Evolutionary conservation across 2,329 filamentous ascomycete species (phyloP).

Genomic region (Coniochaeta sp.): DNA sequence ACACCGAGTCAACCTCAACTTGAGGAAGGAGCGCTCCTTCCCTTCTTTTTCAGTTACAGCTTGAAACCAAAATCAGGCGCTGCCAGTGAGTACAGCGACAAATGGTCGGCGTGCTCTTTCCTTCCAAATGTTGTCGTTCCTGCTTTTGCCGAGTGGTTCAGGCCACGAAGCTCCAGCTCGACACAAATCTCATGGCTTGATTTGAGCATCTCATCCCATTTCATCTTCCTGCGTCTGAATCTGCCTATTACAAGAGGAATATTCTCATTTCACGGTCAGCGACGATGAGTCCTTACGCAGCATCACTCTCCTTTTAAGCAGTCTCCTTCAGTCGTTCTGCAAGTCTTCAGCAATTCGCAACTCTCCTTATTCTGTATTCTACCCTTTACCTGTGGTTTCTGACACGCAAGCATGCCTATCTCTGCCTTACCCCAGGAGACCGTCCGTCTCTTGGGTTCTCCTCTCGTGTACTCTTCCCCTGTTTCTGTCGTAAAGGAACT

Average conservation of each 20-base stretch:
- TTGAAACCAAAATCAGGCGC: no score
- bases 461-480: constrained; percentile 53
- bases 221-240: not conserved
- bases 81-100: not conserved
- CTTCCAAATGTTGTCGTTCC: not conserved
- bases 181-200: not conserved
- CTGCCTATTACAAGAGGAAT: not conserved
- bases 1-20: no score
- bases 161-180: not conserved
- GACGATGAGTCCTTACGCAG: not conserved
- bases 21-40: not conserved
- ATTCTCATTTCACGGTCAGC: not conserved
- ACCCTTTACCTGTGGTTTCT: not conserved
- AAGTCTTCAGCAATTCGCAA: no score
- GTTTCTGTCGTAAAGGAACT: constrained; percentile 66
- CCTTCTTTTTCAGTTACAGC: no score
- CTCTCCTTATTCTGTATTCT: not conserved
- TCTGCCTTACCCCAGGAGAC: constrained; percentile 38
- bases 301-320: no score
- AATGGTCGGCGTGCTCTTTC: not conserved
- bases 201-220: not conserved
- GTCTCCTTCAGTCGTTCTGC: not conserved
- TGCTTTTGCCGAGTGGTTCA: not conserved
- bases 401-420: constrained; percentile 37
- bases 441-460: constrained; percentile 52